Conservation (phyloP, 2,329 filamentous ascomycete genomes). For the Coleophoma cylindrospora region DNA sequence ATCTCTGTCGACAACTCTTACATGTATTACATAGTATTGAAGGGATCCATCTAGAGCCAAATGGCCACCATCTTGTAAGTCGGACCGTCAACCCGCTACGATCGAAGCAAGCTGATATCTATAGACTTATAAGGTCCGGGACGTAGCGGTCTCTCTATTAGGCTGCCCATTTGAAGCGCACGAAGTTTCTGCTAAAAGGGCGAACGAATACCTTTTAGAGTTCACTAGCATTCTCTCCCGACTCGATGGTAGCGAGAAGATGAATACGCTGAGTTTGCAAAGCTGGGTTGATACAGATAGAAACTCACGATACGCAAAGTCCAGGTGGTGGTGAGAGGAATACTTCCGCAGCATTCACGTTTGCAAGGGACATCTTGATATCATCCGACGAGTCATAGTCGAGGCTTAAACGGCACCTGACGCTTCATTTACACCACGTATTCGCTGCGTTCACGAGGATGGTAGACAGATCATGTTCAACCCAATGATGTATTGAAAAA, state of each 20-base stretch:
- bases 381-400: no score
- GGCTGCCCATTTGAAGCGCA: constrained; percentile 27
- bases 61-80: constrained; percentile 28
- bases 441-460: no score
- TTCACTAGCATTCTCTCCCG: constrained; percentile 23
- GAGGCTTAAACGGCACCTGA: no score
- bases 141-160: constrained; percentile 28
- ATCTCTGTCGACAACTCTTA: constrained; percentile 30
- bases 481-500: no score
- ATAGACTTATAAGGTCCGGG: constrained; percentile 29
- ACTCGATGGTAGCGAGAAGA: constrained; percentile 26
- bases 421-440: no score
- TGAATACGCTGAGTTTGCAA: constrained; percentile 25
- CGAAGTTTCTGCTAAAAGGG: constrained; percentile 18
- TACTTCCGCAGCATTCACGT: no score
- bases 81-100: neutral
- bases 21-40: constrained; percentile 29
- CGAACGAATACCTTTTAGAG: constrained; percentile 24
- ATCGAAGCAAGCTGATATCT: neutral
- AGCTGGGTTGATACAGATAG: constrained; percentile 25
- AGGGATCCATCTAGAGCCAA: constrained; percentile 26
- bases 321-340: neutral
- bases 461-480: no score
- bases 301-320: neutral
- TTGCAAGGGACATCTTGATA: no score